Evolutionary conservation across 2,329 filamentous ascomycete species (phyloP).

Genomic region (Penicillium hesseltinei): DNA sequence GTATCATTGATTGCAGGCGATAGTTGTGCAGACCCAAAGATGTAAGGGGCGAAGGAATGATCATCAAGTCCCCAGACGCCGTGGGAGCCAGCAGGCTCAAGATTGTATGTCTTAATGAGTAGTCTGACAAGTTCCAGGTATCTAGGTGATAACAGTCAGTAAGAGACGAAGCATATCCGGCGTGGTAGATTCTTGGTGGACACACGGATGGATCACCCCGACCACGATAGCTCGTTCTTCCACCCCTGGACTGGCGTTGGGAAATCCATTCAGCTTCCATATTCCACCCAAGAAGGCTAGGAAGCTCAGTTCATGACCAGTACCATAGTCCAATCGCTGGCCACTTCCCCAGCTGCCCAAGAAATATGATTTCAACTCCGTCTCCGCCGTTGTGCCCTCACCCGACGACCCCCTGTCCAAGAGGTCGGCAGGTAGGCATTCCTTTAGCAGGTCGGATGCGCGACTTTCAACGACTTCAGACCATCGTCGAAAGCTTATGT

Average conservation of each 20-base stretch:
- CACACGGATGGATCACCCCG: slow-evolving; percentile 77
- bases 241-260: slow-evolving; percentile 51
- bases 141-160: slow-evolving; percentile 42
- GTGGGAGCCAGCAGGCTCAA: slow-evolving; percentile 93
- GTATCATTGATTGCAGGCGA: slow-evolving; percentile 67
- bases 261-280: slow-evolving; percentile 86
- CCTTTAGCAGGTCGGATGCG: slow-evolving; percentile 55
- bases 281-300: slow-evolving; percentile 84
- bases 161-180: slow-evolving; percentile 3
- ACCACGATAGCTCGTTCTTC: slow-evolving; percentile 78
- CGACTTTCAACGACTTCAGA: slow-evolving; percentile 64
- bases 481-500: slow-evolving; percentile 87
- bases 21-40: slow-evolving; percentile 90
- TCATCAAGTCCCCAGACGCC: slow-evolving; percentile 99
- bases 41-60: slow-evolving; percentile 89
- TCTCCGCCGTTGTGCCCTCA: slow-evolving; percentile 50
- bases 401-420: slow-evolving; percentile 34
- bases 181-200: slow-evolving; percentile 21
- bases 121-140: slow-evolving; percentile 78
- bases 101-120: slow-evolving; percentile 83
- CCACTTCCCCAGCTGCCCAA: slow-evolving; percentile 83
- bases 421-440: slow-evolving; percentile 54
- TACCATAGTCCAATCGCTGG: slow-evolving; percentile 90
- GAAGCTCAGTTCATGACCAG: slow-evolving; percentile 93
- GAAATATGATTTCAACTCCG: slow-evolving; percentile 76